Evolutionary conservation across 257 asterid species (phyloP), one percentile per base, ranked within the genome.

Genomic region (Hygrophila difformis): DNA sequence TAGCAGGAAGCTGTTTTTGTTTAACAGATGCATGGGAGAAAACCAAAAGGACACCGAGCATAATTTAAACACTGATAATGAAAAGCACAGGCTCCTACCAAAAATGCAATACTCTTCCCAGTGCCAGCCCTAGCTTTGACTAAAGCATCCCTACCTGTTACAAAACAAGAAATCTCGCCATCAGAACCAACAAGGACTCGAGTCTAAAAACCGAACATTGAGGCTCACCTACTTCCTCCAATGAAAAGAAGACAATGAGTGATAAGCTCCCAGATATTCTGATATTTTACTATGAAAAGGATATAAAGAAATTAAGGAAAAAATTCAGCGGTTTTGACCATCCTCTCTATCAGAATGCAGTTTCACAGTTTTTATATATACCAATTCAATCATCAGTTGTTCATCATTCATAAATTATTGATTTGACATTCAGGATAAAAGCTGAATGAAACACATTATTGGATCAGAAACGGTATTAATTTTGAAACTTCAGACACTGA

Each of bases 1-100:
- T 78, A 74, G 96, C 98, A 72, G 98, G 98, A 70, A 91, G 93
- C 98, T 91, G 92, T 71, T 75, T 71, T 53, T 62, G 73, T 74
- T 89, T 73, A 79, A 77, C 70, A 67, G 56, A 59, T 64, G 71
- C 64, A 62, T 61, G 60, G 51, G 47, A 51, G 39, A 35, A 45
- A 38, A 50, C 43, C 6, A 16, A 46, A 53, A 39, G 26, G 28
- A 50, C 31, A 28, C 28, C 22, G 50, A 47, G 44, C 55, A 17
- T 24, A 53, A 49, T 55, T 21, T 14, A 45, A 39, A 41, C 47
- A 43, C 10, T 48, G 5, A 9, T 48, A 44, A 21, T 29, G 37
- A 35, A 38, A 61, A 54, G 56, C 39, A 18, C 37, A 31, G 41
- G 38, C 49, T 40, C 45, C 52, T 86, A 86, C 98, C 98, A 91